phyloP scores from a whole-genome alignment of 78 protist species.

The Tieghemostelium lacteum region DNA sequence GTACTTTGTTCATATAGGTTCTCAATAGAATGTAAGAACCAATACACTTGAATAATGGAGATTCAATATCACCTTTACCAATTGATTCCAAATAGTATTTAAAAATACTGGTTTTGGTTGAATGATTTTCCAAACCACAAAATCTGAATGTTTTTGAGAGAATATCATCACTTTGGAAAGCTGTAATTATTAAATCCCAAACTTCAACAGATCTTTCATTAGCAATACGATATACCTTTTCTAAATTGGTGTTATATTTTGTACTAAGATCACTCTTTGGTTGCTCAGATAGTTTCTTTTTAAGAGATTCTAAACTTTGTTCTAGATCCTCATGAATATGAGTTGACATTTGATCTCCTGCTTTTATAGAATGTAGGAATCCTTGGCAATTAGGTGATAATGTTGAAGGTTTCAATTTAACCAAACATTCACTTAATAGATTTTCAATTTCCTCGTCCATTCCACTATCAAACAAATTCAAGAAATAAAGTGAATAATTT shows the following conservation, averaged over 20 bases:
- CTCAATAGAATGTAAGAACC: neutral
- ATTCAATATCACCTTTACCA: neutral
- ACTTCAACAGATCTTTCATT: neutral
- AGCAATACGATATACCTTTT: neutral
- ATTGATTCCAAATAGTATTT: neutral
- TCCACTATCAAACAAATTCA: neutral
- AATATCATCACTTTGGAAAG: no score
- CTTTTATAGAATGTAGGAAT: no score
- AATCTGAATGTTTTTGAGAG: neutral
- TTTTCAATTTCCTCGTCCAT: neutral
- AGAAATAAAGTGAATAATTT: neutral
- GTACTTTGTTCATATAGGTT: neutral
- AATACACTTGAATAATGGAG: neutral
- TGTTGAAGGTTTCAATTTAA: neutral
- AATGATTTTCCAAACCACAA: neutral
- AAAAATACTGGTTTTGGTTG: neutral
- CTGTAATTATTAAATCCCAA: neutral
- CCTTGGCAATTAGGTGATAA: neutral
- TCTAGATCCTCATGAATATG: neutral
- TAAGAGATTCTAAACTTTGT: neutral
- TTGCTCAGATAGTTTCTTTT: no score
- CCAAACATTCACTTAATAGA: neutral
- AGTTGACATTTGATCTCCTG: neutral
- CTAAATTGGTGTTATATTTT: neutral
- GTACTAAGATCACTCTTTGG: neutral